Percentiles rank a stretch among this genome's conserved stretches.
Conservation (phyloP, 305 asterid species). For the Fraxinus floribunda region DNA sequence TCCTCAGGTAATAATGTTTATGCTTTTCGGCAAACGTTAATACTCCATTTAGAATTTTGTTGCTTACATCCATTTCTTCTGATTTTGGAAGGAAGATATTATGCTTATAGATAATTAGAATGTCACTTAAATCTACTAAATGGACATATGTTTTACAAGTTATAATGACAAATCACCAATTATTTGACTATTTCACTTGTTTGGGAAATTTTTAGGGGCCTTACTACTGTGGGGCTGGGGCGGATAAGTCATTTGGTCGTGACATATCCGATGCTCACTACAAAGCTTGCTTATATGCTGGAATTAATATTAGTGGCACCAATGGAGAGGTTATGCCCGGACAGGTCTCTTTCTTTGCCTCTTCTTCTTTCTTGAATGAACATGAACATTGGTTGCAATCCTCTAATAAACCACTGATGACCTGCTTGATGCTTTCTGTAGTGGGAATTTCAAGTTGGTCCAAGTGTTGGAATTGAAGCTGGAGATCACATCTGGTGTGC, state of each 20-base stretch:
- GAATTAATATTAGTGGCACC: conserved; percentile 91
- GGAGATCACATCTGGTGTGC: conserved; percentile 97
- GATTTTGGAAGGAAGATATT: background rate
- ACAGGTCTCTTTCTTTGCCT: conserved; percentile 53
- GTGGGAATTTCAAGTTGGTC: conserved; percentile 99
- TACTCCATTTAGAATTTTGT: background rate
- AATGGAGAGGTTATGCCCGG: conserved; percentile 99
- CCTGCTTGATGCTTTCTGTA: conserved; percentile 29
- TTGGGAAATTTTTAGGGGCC: conserved; percentile 65
- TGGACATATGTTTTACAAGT: background rate
- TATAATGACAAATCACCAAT: background rate
- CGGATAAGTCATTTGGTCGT: conserved; percentile 91
- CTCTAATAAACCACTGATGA: conserved; percentile 8
- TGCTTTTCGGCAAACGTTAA: background rate
- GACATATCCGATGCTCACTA: conserved; percentile 96
- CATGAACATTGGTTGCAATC: background rate
- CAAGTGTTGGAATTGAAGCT: conserved; percentile 90
- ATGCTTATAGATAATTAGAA: background rate
- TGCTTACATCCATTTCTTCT: background rate
- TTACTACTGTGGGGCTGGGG: conserved; percentile 95
- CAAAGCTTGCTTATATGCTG: conserved; percentile 97
- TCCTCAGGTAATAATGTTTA: conserved; percentile 67
- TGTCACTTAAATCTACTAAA: background rate
- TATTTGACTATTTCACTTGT: background rate
- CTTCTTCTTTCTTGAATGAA: background rate